These are phyloP conservation scores for Capronia coronata DNA, from an alignment of 2,329 filamentous ascomycete species.

Conservation along the genomic window DNA sequence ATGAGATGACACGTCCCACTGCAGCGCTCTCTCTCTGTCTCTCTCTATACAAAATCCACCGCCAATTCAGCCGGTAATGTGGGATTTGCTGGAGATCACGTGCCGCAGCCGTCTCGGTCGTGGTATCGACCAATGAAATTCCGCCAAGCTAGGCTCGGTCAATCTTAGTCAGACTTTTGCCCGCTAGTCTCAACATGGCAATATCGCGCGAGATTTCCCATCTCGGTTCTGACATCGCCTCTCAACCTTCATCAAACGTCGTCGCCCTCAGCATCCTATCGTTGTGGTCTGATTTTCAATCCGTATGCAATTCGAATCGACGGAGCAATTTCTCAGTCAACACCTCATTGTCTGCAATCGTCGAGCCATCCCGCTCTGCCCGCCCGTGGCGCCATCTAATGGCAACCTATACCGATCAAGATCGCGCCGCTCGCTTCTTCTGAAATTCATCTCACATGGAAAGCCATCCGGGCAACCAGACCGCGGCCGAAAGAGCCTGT, in stretches of 20 bases:
- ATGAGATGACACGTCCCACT: too few species aligned
- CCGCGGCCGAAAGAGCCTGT: slow-evolving; percentile 20
- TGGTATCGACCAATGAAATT: too few species aligned
- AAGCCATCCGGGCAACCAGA: background rate
- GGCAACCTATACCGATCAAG: background rate
- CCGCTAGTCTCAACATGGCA: background rate
- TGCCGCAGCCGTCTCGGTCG: too few species aligned
- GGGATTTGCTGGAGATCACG: too few species aligned
- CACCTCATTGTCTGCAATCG: background rate
- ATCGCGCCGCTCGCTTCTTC: background rate
- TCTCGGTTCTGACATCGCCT: background rate
- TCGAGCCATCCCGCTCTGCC: background rate
- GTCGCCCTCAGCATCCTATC: slow-evolving; percentile 4
- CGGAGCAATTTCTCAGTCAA: background rate
- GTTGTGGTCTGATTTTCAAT: slow-evolving; percentile 10
- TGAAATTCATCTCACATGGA: background rate
- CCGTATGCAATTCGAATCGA: background rate
- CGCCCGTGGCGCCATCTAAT: background rate
- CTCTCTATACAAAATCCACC: too few species aligned
- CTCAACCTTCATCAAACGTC: background rate
- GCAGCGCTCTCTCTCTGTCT: too few species aligned
- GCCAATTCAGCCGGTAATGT: too few species aligned
- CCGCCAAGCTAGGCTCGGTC: background rate
- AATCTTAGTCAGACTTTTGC: background rate
- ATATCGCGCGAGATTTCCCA: background rate